Base-by-base conservation (phyloP, 2,329 filamentous ascomycete species). In the Daldinia eschscholtzii region DNA sequence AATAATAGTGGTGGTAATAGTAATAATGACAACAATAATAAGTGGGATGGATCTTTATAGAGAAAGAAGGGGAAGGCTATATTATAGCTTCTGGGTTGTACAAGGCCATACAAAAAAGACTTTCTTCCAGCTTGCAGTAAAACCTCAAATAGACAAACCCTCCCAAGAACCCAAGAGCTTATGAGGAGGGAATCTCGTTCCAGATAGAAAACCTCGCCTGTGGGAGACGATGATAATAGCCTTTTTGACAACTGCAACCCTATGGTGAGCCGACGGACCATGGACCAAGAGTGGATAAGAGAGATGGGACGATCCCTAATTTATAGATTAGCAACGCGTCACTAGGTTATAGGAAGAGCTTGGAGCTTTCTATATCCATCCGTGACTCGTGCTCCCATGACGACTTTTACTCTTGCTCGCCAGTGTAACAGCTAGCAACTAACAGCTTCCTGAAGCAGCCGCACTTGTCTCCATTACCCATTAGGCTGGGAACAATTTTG, bases 171-270 rank as follows among this genome's bases (percentile, higher is more conserved):
- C 55, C 48, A 57, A 58, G 33, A 67, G 39, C 53, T 64, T 48
- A n/a, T 42, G 28, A 52, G 55, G 58, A 50, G 56, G 44, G 33
- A 59, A 65, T 57, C 44, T 41, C 48, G 64, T 72, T 68, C 61
- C 70, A 70, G 67, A 62, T 70, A 68, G 67, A 67, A 67, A 37
- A 42, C 30, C 39, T 71, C 60, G 50, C 67, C 59, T 64, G 64
- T 64, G 50, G 59, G 62, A 65, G 67, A 72, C 28, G 56, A 63
- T n/a, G 65, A 67, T 61, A 72, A 72, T 72, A 72, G 70, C 67
- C 70, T 72, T 70, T 72, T 70, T 72, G 70, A 70, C 52, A 67
- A 66, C 53, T 72, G 70, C 64, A 72, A 72, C 70, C 64, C 64
- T 70, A 55, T 64, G 64, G 33, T 65, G 61, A 65, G 59, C 67